These are phyloP conservation scores for Erodium chrysanthum DNA, from an alignment of 441 rosid genomes.

Conservation along the genomic window DNA sequence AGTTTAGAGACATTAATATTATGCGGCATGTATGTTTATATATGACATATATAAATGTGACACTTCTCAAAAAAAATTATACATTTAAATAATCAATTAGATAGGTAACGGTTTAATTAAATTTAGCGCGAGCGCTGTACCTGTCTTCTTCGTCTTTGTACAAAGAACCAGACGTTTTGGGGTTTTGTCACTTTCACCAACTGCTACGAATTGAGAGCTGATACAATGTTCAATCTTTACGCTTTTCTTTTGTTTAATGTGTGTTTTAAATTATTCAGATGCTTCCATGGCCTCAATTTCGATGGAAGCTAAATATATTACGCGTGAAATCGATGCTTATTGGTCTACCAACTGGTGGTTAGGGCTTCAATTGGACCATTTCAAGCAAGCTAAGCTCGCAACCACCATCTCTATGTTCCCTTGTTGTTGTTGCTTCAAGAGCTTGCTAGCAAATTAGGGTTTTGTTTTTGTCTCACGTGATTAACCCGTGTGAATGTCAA, in stretches of 20 bases:
- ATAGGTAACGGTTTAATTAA: too few relatives aligned
- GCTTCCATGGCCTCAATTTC: not conserved
- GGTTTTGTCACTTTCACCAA: not conserved
- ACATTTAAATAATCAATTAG: too few relatives aligned
- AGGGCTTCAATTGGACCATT: not conserved
- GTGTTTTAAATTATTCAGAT: not conserved
- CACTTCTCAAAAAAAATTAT: too few relatives aligned
- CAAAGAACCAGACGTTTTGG: not conserved
- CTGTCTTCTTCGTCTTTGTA: too few relatives aligned
- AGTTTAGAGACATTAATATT: too few relatives aligned
- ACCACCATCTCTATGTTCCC: not conserved
- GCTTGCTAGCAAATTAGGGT: not conserved
- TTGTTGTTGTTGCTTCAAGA: not conserved
- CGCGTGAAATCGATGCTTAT: not conserved
- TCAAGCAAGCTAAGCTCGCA: not conserved
- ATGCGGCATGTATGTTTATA: too few relatives aligned
- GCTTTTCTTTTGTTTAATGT: not conserved
- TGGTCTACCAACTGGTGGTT: not conserved
- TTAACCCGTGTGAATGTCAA: not conserved
- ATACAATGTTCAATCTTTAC: not conserved
- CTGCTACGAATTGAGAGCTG: not conserved
- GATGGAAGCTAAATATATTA: not conserved
- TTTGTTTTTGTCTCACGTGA: not conserved
- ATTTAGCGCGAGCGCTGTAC: too few relatives aligned
- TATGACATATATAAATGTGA: too few relatives aligned